Conservation (phyloP, 768 basidiomycete species). For the Suillus decipiens region DNA sequence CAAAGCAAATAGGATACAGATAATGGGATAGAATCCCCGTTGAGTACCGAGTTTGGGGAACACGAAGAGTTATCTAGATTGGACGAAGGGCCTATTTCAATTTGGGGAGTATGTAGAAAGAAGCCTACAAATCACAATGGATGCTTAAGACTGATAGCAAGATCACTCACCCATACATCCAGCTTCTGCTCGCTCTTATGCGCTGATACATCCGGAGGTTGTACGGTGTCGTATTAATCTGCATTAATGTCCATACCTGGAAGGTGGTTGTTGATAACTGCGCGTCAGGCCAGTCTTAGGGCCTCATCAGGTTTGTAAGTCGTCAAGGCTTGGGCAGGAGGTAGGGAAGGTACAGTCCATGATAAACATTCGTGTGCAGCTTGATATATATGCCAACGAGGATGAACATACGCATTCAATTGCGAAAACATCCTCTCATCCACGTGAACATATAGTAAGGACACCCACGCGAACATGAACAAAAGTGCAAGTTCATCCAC, state of each 20-base stretch:
- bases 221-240: conserved; percentile 53
- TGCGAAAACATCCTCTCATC: too few species aligned
- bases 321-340: too few species aligned
- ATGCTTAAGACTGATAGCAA: conserved; percentile 44
- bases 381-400: too few species aligned
- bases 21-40: conserved; percentile 58
- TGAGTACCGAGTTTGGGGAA: conserved; percentile 31
- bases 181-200: conserved; percentile 69
- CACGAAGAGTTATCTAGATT: conserved; percentile 33
- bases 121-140: conserved; percentile 45
- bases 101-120: conserved; percentile 66
- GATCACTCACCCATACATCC: conserved; percentile 61
- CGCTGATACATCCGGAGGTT: conserved; percentile 72
- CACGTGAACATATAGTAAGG: too few species aligned
- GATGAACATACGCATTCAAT: too few species aligned
- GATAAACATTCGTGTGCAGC: too few species aligned
- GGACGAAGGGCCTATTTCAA: conserved; percentile 73
- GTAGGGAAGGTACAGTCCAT: too few species aligned
- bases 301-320: too few species aligned
- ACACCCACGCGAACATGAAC: too few species aligned
- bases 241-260: conserved; percentile 4
- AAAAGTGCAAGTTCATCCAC: too few species aligned
- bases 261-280: conserved; percentile 74
- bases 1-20: conserved; percentile 82
- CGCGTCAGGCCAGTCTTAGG: conserved; percentile 53